Base-by-base conservation (phyloP, 768 basidiomycete species). In the Strobilomyces dryophilus region DNA sequence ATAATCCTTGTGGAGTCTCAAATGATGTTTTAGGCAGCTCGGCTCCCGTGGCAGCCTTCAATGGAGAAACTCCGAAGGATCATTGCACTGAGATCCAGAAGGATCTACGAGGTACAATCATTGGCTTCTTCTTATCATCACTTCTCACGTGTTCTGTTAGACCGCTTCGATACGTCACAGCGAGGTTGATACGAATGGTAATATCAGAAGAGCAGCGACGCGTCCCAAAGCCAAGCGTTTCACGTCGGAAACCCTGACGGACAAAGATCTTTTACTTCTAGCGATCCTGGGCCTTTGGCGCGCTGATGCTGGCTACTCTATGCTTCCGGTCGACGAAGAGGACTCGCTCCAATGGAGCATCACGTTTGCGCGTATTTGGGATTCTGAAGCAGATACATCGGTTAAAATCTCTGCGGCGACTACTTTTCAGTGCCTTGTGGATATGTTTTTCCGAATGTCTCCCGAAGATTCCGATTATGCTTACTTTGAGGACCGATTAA, bases 211-310 rank as follows among this genome's bases (percentile, higher is more conserved):
- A 43, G 58, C 77, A 14, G 74, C 80, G 5, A 58, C 70, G 3
- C 76, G 83, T 17, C 89, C 89, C 4, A 86, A 81, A 64, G 79
- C 79, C 11, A 82, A 81, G 53, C 79, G 80, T 1, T 75, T 74
- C 29, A 75, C 76, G 2, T 72, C 74, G 5, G 84, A 88, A 63
- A 79, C 83, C 2, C 71, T 89, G 4, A 72, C 77, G 0, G 88
- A 90, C 56, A 74, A 80, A 37, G 90, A 92, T 57, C 73, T 89
- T 15, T 74, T 93, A 9, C 69, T 89, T 10, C 73, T 91, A 3
- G 81, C 79, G 5, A 76, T 89, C n/a, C 70, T 89, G 9, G 76
- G 86, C 0, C 71, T 92, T 29, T 91, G 84, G 84, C 79, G 87
- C 18, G 64, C 76, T 1, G 76, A 78, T 43, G 74, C 79, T 0